Percentiles rank a stretch among this genome's conserved stretches.
Conservation (phyloP, 2,329 filamentous ascomycete species). For the Aspergillus brasiliensis region DNA sequence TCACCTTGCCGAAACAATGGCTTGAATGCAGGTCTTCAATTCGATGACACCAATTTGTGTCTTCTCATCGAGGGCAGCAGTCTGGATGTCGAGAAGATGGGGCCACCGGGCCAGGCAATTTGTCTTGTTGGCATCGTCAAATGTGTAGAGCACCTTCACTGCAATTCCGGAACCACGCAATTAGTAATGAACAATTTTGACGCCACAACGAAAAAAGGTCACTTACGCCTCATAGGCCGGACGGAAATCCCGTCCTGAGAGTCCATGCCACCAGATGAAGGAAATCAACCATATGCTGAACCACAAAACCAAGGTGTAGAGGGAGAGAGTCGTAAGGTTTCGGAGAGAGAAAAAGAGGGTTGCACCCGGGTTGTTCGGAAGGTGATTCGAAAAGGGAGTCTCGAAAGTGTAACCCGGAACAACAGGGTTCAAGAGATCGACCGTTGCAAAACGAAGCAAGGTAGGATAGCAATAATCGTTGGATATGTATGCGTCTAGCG, state of each 20-base stretch:
- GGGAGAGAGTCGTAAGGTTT: not conserved
- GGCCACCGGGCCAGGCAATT: constrained; percentile 88
- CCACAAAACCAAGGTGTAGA: constrained; percentile 1
- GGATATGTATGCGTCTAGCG: not conserved
- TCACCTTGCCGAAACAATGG: constrained; percentile 67
- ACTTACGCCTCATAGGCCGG: constrained; percentile 69
- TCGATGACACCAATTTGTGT: constrained; percentile 85
- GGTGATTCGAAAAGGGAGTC: not conserved
- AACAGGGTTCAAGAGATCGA: constrained; percentile 9
- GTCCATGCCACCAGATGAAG: constrained; percentile 41
- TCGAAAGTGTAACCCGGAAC: constrained; percentile 8
- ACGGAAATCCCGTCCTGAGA: constrained; percentile 58
- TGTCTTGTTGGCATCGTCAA: constrained; percentile 83
- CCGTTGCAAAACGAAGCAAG: constrained; percentile 17
- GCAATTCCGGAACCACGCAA: constrained; percentile 22
- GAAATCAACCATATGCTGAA: constrained; percentile 34
- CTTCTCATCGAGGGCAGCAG: constrained; percentile 75
- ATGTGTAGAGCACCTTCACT: constrained; percentile 98
- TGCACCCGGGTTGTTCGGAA: constrained; percentile 6
- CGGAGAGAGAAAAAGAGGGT: not conserved
- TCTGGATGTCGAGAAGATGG: constrained; percentile 76
- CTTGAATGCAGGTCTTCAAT: constrained; percentile 81
- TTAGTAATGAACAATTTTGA: constrained; percentile 19
- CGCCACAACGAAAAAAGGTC: constrained; percentile 2
- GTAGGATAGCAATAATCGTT: not conserved